Base-by-base conservation (phyloP, 805 yeast species). In the Cyberlindnera mississippiensis region DNA sequence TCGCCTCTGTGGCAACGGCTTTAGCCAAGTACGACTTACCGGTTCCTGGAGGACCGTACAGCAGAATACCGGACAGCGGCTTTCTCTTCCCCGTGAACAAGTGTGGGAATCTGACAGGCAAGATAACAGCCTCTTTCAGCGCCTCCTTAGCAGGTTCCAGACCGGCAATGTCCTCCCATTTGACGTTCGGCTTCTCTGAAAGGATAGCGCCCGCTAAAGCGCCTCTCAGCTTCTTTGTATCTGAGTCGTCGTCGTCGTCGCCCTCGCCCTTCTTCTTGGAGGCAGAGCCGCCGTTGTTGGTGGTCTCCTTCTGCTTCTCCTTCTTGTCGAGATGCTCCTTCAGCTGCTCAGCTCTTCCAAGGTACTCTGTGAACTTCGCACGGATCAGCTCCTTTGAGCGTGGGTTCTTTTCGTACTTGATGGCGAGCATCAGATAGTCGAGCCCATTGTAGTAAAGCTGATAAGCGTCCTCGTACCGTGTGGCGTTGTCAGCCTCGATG, bases 1-100 rank as follows among this genome's bases (percentile, higher is more conserved):
- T 89, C 37, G 98, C 96, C 57, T 93, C 99, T 0, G 99, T 93
- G 19, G 99, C 99, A 8, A 93, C 98, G 0, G 99, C 99, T 61
- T 93, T 93, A 10, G 99, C 99, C 45, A 93, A 69, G 59, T 82
- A 93, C 2, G 98, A 91, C 59, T 93, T 93, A 72, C 99, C 99
- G 0, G 99, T 93, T 57, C 99, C 99, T 3, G 99, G 99, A 16
- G 95, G 95, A 0, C 95, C 95, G 57, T 85, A 86, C 17, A 93
- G 67, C 36, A 93, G 64, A 35, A 93, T 91, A 34, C 99, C 99
- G 6, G 86, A 72, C 3, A 91, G 81, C 2, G 99, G 99, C 59
- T 87, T 86, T 49, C 99, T 76, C 61, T 88, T 91, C 1, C 99
- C 99, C 9, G 84, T 87, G 66, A 93, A 93, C 45, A 93, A 67